Base-by-base conservation (phyloP, 176 grass and related monocot genomes). In the Typha latifolia region DNA sequence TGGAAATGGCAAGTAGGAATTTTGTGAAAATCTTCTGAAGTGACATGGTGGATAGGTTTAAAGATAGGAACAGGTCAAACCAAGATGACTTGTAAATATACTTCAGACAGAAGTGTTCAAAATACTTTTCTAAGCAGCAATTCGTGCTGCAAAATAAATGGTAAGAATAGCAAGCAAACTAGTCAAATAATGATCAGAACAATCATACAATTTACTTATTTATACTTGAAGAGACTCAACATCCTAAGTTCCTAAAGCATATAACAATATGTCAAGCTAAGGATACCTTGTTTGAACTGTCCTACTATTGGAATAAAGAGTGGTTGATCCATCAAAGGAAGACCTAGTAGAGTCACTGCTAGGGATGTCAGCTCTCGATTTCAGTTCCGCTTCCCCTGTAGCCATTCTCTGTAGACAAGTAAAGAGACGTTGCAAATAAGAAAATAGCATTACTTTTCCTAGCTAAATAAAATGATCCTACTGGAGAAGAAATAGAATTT, bases 241-340 rank as follows among this genome's bases (percentile, higher is more conserved):
- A 19, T 32, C 18, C 8, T 37, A 43, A 34, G 1, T 3, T 65
- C 31, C 31, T 47, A n/a, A 43, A 65, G 26, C 24, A 13, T 24
- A 27, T 61, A 47, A 32, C 48, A 57, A 48, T 24, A 47, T 62
- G 21, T 47, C 12, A 12, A 69, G 61, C 49, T 62, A 73, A 71
- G 72, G 21, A 68, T 96, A 96, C 93, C 93, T 96, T 75, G 84
- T 79, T 71, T 84, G 85, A 81, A 81, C 71, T 47, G 66, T 51
- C 73, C 82, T 86, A 67, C 86, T 89, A 61, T 97, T 82, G 77
- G 93, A 55, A 21, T 82, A 82, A 49, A 53, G 66, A 76, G 75
- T 69, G 66, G 83, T 67, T 63, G 83, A 74, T 84, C 80, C 88
- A 80, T 75, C 76, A 77, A 86, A 91, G 26, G 79, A 53, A 69